Base-by-base conservation (phyloP, 805 yeast species). In the Spathaspora arborariae region DNA sequence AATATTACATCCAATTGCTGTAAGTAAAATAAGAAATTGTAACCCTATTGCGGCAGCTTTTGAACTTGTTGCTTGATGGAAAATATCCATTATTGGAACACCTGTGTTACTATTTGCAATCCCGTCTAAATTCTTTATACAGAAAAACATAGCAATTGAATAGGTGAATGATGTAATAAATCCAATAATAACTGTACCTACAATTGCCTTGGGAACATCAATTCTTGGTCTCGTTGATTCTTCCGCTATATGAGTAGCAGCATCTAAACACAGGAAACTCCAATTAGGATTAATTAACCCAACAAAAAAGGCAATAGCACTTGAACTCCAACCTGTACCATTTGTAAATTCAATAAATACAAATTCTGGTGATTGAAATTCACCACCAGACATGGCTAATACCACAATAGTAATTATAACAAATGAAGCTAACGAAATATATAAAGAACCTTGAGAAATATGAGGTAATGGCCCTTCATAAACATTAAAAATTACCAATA, bases 171-270 rank as follows among this genome's bases (percentile, higher is more conserved):
- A 69, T 4, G 89, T 84, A n/a, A 74, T 57, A 49, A 84, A 79
- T 0, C 88, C 88, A 55, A 84, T 80, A 6, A 81, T 74, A 2
- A 83, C 84, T 2, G 87, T 80, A 4, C 82, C 74, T 58, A 81
- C 67, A 51, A 83, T 81, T 2, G 85, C 81, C 42, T 73, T 73
- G 19, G 88, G 88, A 46, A 82, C 80, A 51, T 78, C 73, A 42
- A 75, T 69, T 55, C 78, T 78, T 4, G 89, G 87, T 21, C 75
- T 68, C 34, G 74, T 66, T 33, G 75, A 74, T 57, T 84, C 89
- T 57, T 84, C 90, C 18, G 85, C 81, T 76, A 84, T 72, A 56
- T 84, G 89, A 2, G 88, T 81, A 2, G 88, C 87, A 47, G 82
- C 79, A 57, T 84, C 90, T 42, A 82, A 70, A 52, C 88, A 82